Conservation (phyloP, 139 green algal species). For the Nannochloris sp. region DNA sequence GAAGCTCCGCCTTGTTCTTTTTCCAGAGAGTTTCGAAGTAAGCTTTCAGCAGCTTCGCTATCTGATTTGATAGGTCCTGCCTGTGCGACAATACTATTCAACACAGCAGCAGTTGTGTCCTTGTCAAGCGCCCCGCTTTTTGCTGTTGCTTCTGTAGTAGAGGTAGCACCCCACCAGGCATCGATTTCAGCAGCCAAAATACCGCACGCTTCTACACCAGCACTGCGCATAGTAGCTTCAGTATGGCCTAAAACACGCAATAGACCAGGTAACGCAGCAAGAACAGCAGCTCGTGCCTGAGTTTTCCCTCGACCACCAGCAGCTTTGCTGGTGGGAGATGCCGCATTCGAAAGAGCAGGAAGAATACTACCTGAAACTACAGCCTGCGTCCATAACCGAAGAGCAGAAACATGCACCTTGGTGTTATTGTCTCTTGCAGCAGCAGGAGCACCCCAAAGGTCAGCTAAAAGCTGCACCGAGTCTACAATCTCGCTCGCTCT, state of each 20-base stretch:
- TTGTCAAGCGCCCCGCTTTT: neutral
- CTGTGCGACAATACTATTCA: neutral
- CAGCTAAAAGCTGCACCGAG: neutral
- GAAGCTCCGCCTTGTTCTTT: neutral
- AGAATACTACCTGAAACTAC: neutral
- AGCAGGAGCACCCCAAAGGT: neutral
- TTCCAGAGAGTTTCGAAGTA: neutral
- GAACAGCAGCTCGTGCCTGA: neutral
- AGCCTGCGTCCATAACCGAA: neutral
- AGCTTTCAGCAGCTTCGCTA: neutral
- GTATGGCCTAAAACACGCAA: slow-evolving; percentile 11
- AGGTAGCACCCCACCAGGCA: neutral
- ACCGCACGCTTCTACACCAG: neutral
- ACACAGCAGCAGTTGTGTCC: neutral
- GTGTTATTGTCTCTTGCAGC: neutral
- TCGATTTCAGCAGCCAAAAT: neutral
- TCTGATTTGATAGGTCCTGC: neutral
- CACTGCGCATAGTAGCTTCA: neutral
- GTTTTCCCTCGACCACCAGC: neutral
- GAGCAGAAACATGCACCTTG: neutral
- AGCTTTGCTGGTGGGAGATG: neutral
- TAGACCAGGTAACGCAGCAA: slow-evolving; percentile 4
- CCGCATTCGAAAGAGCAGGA: no score
- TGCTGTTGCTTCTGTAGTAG: neutral
- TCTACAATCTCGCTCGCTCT: neutral